Conservation (phyloP, 31 red algal species). For the Asparagopsis taxiformis region DNA sequence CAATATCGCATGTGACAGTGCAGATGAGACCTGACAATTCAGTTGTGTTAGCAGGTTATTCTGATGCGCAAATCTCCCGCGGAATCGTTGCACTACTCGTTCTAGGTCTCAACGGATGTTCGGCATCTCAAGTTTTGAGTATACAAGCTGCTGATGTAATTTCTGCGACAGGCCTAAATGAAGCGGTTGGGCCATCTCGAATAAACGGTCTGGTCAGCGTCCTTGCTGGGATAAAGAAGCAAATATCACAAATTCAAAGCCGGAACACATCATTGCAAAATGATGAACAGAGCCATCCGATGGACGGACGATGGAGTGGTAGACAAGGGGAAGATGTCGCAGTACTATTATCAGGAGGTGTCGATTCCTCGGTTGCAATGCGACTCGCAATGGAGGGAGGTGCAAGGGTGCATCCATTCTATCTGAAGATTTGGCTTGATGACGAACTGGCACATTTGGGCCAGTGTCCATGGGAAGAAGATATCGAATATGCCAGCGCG, state of each 20-base stretch:
- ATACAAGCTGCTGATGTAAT: neutral
- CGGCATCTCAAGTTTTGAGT: neutral
- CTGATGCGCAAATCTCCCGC: constrained; percentile 25
- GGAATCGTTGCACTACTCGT: constrained; percentile 25
- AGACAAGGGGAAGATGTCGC: constrained; percentile 69
- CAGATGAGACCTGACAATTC: neutral
- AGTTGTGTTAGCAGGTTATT: neutral
- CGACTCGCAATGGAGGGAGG: constrained; percentile 66
- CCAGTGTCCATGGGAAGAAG: constrained; percentile 95
- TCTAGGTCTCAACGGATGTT: constrained; percentile 14
- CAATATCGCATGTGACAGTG: constrained; percentile 28
- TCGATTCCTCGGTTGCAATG: constrained; percentile 93
- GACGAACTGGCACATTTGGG: constrained; percentile 88
- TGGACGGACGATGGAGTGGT: neutral
- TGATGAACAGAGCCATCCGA: neutral
- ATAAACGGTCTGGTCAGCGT: constrained; percentile 6
- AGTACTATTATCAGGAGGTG: constrained; percentile 92
- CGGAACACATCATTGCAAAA: no score
- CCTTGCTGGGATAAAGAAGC: neutral
- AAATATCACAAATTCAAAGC: neutral
- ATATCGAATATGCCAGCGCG: constrained; percentile 68
- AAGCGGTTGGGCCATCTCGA: neutral
- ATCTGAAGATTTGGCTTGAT: constrained; percentile 95
- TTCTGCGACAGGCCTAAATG: constrained; percentile 5
- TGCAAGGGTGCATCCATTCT: constrained; percentile 58